Percentiles rank a stretch among this genome's conserved stretches.
Conservation (phyloP, 2,329 filamentous ascomycete genomes). For the Escovopsis sp. region DNA sequence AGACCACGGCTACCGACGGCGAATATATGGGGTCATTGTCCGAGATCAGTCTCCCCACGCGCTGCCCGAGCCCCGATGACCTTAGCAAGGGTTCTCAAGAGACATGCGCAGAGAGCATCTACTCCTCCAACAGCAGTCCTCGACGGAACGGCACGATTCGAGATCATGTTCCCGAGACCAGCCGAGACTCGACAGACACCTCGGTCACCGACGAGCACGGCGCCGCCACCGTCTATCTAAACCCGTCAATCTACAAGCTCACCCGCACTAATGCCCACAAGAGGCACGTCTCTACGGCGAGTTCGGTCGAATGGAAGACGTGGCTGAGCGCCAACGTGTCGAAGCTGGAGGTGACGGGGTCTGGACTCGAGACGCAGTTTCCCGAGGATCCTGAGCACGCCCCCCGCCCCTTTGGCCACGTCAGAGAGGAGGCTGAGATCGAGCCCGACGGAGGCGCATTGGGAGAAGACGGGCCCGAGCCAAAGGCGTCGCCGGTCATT, state of each 20-base stretch:
- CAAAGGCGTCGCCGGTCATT: not conserved
- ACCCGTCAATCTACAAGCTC: constrained; percentile 7
- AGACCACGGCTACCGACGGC: constrained; percentile 14
- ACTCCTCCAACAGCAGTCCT: constrained; percentile 20
- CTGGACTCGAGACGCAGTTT: constrained; percentile 5
- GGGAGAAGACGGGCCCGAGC: not conserved
- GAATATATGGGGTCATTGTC: constrained; percentile 28
- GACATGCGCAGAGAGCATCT: constrained; percentile 33
- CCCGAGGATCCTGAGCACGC: constrained; percentile 1
- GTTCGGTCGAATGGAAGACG: constrained; percentile 40
- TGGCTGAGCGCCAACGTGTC: constrained; percentile 38
- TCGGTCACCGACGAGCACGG: constrained; percentile 2
- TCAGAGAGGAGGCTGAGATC: constrained; percentile 37
- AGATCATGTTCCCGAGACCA: too few species aligned
- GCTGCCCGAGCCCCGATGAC: constrained; percentile 23
- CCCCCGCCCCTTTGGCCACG: constrained; percentile 21
- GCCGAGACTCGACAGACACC: too few species aligned
- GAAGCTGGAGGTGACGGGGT: constrained; percentile 23
- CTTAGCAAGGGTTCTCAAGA: constrained; percentile 25
- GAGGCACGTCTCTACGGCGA: constrained; percentile 26
- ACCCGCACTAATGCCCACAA: constrained; percentile 12
- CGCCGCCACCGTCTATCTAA: constrained; percentile 2
- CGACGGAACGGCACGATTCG: too few species aligned
- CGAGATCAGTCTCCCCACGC: constrained; percentile 23
- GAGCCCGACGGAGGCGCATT: constrained; percentile 15